A percentile compares a stretch with the other conserved stretches of the same genome.
These are phyloP conservation scores for Neopestalotiopsis rosae DNA, from an alignment of 2,329 filamentous ascomycete genomes.

Conservation along the genomic window DNA sequence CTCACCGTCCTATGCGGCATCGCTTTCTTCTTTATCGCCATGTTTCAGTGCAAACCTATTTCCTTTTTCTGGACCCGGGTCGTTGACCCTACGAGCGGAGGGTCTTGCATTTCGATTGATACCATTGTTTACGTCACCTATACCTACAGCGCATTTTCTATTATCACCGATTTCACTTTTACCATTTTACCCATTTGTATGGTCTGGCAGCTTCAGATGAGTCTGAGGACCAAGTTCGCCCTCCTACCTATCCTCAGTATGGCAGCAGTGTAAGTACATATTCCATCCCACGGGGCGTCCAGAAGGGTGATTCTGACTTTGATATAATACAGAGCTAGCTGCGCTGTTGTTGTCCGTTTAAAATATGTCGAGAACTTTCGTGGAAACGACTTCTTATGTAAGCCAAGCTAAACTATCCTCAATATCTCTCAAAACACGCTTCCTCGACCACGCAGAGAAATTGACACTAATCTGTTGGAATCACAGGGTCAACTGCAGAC, in stretches of 20 bases:
- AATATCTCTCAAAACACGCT: neutral
- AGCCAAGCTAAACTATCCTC: neutral
- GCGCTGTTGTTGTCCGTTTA: conserved; percentile 27
- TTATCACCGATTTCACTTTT: conserved; percentile 46
- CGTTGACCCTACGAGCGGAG: conserved; percentile 21
- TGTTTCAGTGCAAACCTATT: conserved; percentile 28
- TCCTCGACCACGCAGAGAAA: neutral
- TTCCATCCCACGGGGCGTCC: neutral
- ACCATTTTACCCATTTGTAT: conserved; percentile 50
- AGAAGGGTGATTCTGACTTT: neutral
- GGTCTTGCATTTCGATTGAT: conserved; percentile 33
- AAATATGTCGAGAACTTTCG: conserved; percentile 25
- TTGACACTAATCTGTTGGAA: neutral
- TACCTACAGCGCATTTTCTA: conserved; percentile 45
- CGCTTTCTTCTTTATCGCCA: conserved; percentile 30
- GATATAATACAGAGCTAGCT: conserved; percentile 23
- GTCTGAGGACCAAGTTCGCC: conserved; percentile 47
- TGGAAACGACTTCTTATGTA: conserved; percentile 28
- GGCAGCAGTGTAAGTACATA: conserved; percentile 44
- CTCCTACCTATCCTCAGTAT: conserved; percentile 52
- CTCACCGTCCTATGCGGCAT: conserved; percentile 24
- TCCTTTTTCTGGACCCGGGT: conserved; percentile 28
- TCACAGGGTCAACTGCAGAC: conserved; percentile 23
- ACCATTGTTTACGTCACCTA: conserved; percentile 50
- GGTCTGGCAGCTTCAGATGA: conserved; percentile 54